Evolutionary conservation across 2,329 filamentous ascomycete species (phyloP).

Genomic region (Arthroderma sp.): DNA sequence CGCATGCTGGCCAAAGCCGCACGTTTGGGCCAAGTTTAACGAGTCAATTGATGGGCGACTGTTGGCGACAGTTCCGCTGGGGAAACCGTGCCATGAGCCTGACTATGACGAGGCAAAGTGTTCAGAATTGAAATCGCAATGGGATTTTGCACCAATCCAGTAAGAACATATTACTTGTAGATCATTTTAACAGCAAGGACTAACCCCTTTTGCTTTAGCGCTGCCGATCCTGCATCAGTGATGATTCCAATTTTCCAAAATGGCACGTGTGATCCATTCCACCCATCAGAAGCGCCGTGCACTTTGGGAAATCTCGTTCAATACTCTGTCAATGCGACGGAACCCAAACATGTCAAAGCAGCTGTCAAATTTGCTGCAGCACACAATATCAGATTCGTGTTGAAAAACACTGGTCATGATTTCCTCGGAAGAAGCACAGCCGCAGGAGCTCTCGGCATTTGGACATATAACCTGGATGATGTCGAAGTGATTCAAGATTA

Average conservation of each 20-base stretch:
- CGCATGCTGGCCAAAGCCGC: slow-evolving; percentile 36
- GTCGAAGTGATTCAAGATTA: slow-evolving; percentile 2
- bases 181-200: no score
- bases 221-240: slow-evolving; percentile 17
- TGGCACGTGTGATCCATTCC: slow-evolving; percentile 15
- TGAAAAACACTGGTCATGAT: slow-evolving; percentile 3
- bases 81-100: slow-evolving; percentile 38
- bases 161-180: neutral
- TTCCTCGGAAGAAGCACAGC: slow-evolving; percentile 1
- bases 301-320: slow-evolving; percentile 10
- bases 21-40: slow-evolving; percentile 40
- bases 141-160: slow-evolving; percentile 34
- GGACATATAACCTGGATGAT: no score
- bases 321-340: neutral
- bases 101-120: slow-evolving; percentile 35
- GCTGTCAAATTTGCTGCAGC: slow-evolving; percentile 4
- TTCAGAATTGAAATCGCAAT: slow-evolving; percentile 26
- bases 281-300: neutral
- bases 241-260: slow-evolving; percentile 17
- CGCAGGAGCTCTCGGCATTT: no score
- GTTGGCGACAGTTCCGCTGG: slow-evolving; percentile 40
- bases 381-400: slow-evolving; percentile 1
- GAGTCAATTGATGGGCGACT: slow-evolving; percentile 37
- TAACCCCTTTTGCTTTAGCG: neutral
- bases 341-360: neutral